Evolutionary conservation across 2,329 filamentous ascomycete species (phyloP).

Genomic region (Colletotrichum filicis): DNA sequence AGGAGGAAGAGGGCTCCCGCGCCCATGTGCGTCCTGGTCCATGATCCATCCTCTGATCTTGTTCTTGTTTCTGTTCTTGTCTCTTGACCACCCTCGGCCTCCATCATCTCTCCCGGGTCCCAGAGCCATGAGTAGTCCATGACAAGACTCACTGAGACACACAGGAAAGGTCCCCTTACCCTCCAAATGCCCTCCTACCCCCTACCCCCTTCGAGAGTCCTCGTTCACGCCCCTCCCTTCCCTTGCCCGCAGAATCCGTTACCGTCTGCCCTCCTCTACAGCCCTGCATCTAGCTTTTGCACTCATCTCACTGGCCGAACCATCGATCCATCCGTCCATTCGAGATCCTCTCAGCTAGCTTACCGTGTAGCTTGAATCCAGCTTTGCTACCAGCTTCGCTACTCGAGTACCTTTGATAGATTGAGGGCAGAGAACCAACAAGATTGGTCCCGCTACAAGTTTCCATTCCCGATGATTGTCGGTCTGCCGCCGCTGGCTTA

Average conservation of each 20-base stretch:
- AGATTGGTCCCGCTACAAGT: background rate
- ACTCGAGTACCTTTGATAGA: too few relatives aligned
- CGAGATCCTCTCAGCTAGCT: background rate
- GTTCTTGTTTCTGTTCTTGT: background rate
- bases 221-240: background rate
- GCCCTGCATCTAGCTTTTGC: conserved; percentile 7
- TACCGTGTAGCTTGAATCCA: background rate
- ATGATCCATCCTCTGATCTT: background rate
- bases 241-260: background rate
- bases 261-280: conserved; percentile 2
- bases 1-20: background rate
- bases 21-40: background rate
- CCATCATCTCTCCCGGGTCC: background rate
- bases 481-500: background rate
- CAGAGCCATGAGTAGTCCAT: background rate
- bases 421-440: background rate
- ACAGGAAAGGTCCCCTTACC: conserved; percentile 11
- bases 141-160: background rate
- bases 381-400: background rate
- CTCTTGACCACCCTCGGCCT: background rate
- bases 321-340: conserved; percentile 4
- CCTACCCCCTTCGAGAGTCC: background rate
- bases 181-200: background rate
- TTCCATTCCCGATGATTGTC: background rate
- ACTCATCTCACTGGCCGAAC: conserved; percentile 1